Percentiles rank a stretch among this genome's conserved stretches.
phyloP scores from a whole-genome alignment of 306 rosid genomes.

The Abrus pulchellus region DNA sequence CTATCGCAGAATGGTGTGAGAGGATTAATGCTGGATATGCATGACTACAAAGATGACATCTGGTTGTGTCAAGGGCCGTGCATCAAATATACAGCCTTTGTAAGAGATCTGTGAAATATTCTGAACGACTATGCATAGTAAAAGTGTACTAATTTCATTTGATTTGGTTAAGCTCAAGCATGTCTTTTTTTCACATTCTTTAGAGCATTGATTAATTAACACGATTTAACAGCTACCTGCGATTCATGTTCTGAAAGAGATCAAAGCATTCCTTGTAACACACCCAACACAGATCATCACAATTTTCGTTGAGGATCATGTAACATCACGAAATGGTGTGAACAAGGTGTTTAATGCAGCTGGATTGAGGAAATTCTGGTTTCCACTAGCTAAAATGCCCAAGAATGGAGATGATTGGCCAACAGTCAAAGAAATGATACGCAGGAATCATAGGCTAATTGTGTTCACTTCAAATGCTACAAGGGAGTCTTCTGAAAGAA shows the following conservation, averaged over 20 bases:
- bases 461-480: slow-evolving; percentile 73
- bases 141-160: slow-evolving; percentile 19
- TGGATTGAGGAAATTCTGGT: slow-evolving; percentile 59
- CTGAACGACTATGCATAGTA: neutral
- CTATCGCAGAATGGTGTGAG: slow-evolving; percentile 48
- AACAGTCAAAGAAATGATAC: slow-evolving; percentile 66
- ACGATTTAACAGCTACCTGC: slow-evolving; percentile 69
- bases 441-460: slow-evolving; percentile 63
- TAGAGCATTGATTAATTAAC: neutral
- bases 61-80: slow-evolving; percentile 50
- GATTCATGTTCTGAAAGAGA: slow-evolving; percentile 60
- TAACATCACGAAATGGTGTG: slow-evolving; percentile 65
- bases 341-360: slow-evolving; percentile 66
- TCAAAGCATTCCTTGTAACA: slow-evolving; percentile 54
- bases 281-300: slow-evolving; percentile 75
- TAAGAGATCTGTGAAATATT: slow-evolving; percentile 25
- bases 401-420: slow-evolving; percentile 73
- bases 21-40: slow-evolving; percentile 52
- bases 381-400: slow-evolving; percentile 71
- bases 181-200: slow-evolving; percentile 8
- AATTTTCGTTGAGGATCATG: slow-evolving; percentile 81
- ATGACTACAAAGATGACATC: slow-evolving; percentile 38
- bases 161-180: slow-evolving; percentile 7
- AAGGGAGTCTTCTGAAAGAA: slow-evolving; percentile 67
- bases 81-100: slow-evolving; percentile 45